Conservation (phyloP, 768 basidiomycete genomes). For the Leccinum uliginosum region DNA sequence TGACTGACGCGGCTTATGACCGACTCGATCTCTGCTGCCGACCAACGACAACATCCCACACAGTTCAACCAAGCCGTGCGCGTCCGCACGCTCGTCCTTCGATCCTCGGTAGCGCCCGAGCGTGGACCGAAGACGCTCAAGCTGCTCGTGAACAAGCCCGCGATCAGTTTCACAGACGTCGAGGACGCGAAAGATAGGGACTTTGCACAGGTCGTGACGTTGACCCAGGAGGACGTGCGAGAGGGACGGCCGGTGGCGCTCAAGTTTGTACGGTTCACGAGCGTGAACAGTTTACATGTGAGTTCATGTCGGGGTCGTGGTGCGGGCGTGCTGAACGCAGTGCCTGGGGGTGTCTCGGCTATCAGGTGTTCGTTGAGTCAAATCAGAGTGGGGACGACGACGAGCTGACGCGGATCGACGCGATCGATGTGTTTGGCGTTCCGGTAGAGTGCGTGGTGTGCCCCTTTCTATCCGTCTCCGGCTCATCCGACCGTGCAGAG, state of each 20-base stretch:
- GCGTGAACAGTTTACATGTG: constrained; percentile 63
- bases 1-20: neutral
- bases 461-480: neutral
- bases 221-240: constrained; percentile 46
- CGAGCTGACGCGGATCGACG: constrained; percentile 54
- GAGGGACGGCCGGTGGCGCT: constrained; percentile 44
- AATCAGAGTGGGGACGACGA: constrained; percentile 62
- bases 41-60: neutral
- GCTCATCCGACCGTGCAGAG: constrained; percentile 20
- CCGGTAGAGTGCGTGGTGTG: constrained; percentile 47
- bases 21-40: neutral
- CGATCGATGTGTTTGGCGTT: constrained; percentile 59
- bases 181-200: constrained; percentile 45
- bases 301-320: neutral
- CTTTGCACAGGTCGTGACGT: constrained; percentile 54
- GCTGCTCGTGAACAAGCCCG: constrained; percentile 54
- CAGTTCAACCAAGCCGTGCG: constrained; percentile 67
- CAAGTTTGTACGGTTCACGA: constrained; percentile 67
- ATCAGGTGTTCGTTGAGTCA: constrained; percentile 67
- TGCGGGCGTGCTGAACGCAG: constrained; percentile 9
- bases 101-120: constrained; percentile 29
- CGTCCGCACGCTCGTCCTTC: constrained; percentile 55
- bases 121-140: constrained; percentile 61
- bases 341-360: too few relatives aligned
- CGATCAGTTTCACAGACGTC: constrained; percentile 64